Base-by-base conservation (phyloP, 2,329 filamentous ascomycete genomes). In the Monilinia aucupariae region DNA sequence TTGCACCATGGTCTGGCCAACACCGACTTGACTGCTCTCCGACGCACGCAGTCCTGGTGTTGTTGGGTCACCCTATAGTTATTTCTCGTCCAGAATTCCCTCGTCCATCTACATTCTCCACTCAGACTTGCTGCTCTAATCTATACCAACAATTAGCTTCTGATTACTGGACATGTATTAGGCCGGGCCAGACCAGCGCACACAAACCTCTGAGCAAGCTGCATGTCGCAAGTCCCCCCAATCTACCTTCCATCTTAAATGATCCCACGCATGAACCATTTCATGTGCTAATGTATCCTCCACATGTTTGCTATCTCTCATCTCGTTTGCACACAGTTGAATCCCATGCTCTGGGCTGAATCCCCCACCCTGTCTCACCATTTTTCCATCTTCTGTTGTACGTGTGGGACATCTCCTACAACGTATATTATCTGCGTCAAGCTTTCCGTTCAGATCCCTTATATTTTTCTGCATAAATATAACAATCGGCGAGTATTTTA, bases 251-350 rank as follows among this genome's bases (percentile, higher is more conserved):
- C 91, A 99, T 67, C 93, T 80, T 70, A 97, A 74, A 75, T 96
- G 89, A 75, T 99, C 94, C 81, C 92, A 97, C 1, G 92, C 92
- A 75, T 99, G 94, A 60, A 99, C 89, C 91, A 99, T 96, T 79
- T 99, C 94, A 76, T 99, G 94, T 34, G 92, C 88, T 72, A 99
- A 80, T 13, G 92, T 96, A 75, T 99, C 94, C 78, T 99, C 94
- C 69, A 96, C 76, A 74, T 96, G 91, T 39, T 87, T 86, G 63
- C 86, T 80, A 73, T 91, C 86, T 64, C 88, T 81, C 73, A 97
- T 85, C 77, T 94, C 88, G 76, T 99, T 99, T 59, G 94, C 91
- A 77, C 94, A 99, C 27, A 99, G 81, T 72, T 96, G 75, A 67
- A 99, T 97, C 45, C 94, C 94, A 74, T 92, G 89, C 58, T 89